Conservation (phyloP, 2,329 filamentous ascomycete species). For the Pseudocercospora macadamiae region DNA sequence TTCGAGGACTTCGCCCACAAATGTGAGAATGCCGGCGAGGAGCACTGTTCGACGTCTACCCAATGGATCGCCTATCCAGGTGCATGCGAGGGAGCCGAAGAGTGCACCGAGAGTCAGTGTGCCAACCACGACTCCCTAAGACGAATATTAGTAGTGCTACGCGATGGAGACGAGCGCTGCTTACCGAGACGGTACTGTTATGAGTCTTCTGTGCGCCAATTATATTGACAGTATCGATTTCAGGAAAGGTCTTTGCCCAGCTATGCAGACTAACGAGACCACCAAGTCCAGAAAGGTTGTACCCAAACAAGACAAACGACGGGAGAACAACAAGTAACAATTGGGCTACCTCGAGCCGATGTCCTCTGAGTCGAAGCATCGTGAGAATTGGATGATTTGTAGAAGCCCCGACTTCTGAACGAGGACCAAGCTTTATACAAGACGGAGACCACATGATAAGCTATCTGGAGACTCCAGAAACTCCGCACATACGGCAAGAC, state of each 20-base stretch:
- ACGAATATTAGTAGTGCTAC: background rate
- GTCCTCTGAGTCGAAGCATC: slow-evolving; percentile 23
- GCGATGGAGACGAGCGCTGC: background rate
- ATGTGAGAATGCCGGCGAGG: slow-evolving; percentile 42
- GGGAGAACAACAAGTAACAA: slow-evolving; percentile 43
- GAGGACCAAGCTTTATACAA: background rate
- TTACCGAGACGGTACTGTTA: slow-evolving; percentile 47
- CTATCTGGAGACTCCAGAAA: background rate
- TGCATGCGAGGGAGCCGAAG: slow-evolving; percentile 50
- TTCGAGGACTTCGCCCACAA: slow-evolving; percentile 49
- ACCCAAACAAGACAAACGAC: slow-evolving; percentile 54
- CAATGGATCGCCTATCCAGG: slow-evolving; percentile 48
- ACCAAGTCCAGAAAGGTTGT: slow-evolving; percentile 55
- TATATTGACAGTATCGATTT: slow-evolving; percentile 49
- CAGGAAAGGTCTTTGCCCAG: slow-evolving; percentile 50
- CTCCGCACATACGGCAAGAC: background rate
- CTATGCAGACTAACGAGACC: slow-evolving; percentile 46
- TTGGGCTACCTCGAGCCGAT: slow-evolving; percentile 29
- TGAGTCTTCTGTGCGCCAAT: slow-evolving; percentile 45
- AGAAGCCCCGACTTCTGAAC: too few species aligned
- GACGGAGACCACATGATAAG: background rate
- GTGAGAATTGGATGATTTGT: background rate
- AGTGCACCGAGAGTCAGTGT: slow-evolving; percentile 53
- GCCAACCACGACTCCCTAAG: slow-evolving; percentile 44
- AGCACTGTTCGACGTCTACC: slow-evolving; percentile 51